A percentile compares a stretch with the other conserved stretches of the same genome.
Conservation (phyloP, 768 basidiomycete species). For the Suillus subluteus region DNA sequence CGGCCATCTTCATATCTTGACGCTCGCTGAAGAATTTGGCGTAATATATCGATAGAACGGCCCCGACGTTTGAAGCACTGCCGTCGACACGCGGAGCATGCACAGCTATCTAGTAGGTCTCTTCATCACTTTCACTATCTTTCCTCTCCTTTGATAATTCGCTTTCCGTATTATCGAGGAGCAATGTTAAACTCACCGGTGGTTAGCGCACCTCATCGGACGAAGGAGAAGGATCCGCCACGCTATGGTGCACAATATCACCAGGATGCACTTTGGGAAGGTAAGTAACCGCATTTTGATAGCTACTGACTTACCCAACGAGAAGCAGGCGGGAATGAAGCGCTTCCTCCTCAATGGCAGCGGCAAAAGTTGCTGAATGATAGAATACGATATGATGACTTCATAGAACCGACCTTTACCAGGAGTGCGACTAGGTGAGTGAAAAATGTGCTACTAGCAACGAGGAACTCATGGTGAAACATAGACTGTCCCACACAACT, state of each 20-base stretch:
- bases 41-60: not conserved
- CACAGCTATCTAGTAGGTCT: not conserved
- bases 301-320: not conserved
- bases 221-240: not conserved
- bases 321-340: not conserved
- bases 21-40: not conserved
- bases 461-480: not conserved
- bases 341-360: not conserved
- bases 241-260: not conserved
- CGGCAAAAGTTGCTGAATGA: not conserved
- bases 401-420: not conserved
- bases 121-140: not conserved
- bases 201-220: not conserved
- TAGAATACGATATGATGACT: not conserved
- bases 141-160: not conserved
- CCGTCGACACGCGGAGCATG: not conserved
- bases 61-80: not conserved
- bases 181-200: not conserved
- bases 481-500: not conserved
- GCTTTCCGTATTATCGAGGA: not conserved
- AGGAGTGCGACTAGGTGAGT: not conserved
- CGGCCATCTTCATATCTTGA: not conserved
- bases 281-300: not conserved
- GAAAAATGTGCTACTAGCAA: not conserved
- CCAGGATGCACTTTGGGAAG: not conserved